A percentile compares a stretch with the other conserved stretches of the same genome.
phyloP scores from a whole-genome alignment of 78 protist species.

The Mantamonas sphyraenae region DNA sequence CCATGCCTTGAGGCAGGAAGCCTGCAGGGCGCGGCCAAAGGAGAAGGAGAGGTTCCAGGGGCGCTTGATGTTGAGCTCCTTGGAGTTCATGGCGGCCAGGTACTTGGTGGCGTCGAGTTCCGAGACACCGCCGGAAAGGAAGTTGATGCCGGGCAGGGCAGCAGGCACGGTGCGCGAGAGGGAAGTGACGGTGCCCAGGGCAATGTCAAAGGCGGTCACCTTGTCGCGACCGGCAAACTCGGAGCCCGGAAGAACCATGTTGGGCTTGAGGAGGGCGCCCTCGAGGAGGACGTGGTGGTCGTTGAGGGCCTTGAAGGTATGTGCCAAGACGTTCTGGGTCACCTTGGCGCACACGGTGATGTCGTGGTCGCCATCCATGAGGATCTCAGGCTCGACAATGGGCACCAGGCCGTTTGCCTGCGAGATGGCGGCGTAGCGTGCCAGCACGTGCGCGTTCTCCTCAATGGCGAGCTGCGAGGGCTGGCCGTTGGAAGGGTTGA shows the following conservation, averaged over 20 bases:
- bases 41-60: constrained; percentile 89
- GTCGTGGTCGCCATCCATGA: constrained; percentile 49
- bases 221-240: constrained; percentile 10
- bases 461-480: constrained; percentile 66
- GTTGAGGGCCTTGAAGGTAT: constrained; percentile 17
- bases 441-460: constrained; percentile 77
- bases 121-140: constrained; percentile 90
- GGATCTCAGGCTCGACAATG: constrained; percentile 92
- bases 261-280: constrained; percentile 85
- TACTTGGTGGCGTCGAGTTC: constrained; percentile 80
- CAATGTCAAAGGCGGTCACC: constrained; percentile 59
- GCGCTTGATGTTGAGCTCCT: constrained; percentile 8
- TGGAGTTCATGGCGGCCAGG: constrained; percentile 79
- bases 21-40: constrained; percentile 87
- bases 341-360: constrained; percentile 2
- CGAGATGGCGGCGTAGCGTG: constrained; percentile 85
- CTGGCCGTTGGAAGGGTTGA: constrained; percentile 36
- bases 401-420: constrained; percentile 90
- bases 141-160: constrained; percentile 83
- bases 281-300: constrained; percentile 41
- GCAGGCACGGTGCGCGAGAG: constrained; percentile 88
- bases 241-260: constrained; percentile 76
- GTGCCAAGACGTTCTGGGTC: constrained; percentile 32
- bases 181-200: constrained; percentile 59
- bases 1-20: constrained; percentile 34